These are phyloP conservation scores for Paramarasmius palmivorus DNA, from an alignment of 1,284 basidiomycete species.

Conservation along the genomic window DNA sequence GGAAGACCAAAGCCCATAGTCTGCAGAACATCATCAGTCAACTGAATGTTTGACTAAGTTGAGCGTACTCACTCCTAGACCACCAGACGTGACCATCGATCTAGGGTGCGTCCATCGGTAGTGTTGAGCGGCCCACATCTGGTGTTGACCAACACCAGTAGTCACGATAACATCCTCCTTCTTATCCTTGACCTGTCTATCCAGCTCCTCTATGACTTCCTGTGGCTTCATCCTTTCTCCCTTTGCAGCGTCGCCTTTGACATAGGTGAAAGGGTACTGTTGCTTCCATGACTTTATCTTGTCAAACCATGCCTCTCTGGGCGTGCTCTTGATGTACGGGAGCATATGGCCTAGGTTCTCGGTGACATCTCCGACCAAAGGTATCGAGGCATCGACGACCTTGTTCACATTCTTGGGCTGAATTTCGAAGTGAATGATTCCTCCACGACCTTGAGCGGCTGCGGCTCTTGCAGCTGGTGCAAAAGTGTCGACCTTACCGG, in stretches of 20 bases:
- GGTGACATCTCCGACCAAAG: conserved; percentile 92
- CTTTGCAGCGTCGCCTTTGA: conserved; percentile 48
- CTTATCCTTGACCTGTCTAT: conserved; percentile 68
- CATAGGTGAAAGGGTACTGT: conserved; percentile 89
- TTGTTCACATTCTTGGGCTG: conserved; percentile 99
- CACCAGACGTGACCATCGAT: conserved; percentile 95
- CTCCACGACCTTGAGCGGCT: conserved; percentile 84
- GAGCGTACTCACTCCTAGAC: conserved; percentile 74
- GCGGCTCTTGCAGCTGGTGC: conserved; percentile 91
- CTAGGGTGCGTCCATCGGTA: conserved; percentile 90
- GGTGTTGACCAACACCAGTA: conserved; percentile 98
- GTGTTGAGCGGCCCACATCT: conserved; percentile 99
- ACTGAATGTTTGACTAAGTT: not conserved
- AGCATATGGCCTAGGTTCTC: conserved; percentile 82
- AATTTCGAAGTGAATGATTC: conserved; percentile 99
- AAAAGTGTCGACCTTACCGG: conserved; percentile 88
- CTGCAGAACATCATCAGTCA: conserved; percentile 36
- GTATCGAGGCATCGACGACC: conserved; percentile 93
- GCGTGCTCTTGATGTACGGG: conserved; percentile 68
- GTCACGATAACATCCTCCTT: conserved; percentile 90
- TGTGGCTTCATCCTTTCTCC: conserved; percentile 91
- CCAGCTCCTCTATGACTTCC: conserved; percentile 93
- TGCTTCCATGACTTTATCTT: conserved; percentile 87
- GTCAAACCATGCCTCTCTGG: conserved; percentile 80
- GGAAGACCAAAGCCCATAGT: conserved; percentile 99